Conservation (phyloP, 83 land plant species). For the Picea abies region DNA sequence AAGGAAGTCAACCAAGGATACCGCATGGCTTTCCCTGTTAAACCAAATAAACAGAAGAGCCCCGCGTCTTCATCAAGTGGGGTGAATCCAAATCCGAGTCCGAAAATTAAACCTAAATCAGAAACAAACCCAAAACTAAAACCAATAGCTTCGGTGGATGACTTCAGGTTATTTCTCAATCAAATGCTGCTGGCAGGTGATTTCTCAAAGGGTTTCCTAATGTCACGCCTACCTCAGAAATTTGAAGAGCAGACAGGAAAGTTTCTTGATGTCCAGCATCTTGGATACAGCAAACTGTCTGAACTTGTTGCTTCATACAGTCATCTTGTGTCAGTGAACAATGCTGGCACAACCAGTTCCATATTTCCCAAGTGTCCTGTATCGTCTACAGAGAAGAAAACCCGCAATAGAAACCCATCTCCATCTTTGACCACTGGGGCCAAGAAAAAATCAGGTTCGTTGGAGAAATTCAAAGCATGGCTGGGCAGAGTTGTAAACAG, state of each 20-base stretch:
- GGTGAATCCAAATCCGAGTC: background rate
- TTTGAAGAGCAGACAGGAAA: background rate
- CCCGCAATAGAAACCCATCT: background rate
- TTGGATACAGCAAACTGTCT: slow-evolving; percentile 3
- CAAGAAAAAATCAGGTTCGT: background rate
- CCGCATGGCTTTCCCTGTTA: slow-evolving; percentile 14
- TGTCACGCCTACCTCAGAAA: background rate
- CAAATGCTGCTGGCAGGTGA: background rate
- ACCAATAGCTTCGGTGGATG: background rate
- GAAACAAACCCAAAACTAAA: background rate
- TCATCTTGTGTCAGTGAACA: background rate
- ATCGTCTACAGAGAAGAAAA: too few relatives aligned
- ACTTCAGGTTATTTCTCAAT: background rate
- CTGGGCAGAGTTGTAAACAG: slow-evolving; percentile 2
- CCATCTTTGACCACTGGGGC: background rate
- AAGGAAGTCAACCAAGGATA: slow-evolving; percentile 8
- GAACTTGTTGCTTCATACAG: background rate
- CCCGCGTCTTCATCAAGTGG: background rate
- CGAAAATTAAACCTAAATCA: background rate
- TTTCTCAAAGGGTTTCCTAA: slow-evolving; percentile 1
- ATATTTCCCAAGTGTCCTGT: too few relatives aligned
- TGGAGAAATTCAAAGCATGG: background rate
- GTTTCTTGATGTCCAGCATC: background rate
- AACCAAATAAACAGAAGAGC: background rate
- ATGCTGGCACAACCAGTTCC: too few relatives aligned